Conservation (phyloP, 257 asterid species). For the Scutellaria barbata region DNA sequence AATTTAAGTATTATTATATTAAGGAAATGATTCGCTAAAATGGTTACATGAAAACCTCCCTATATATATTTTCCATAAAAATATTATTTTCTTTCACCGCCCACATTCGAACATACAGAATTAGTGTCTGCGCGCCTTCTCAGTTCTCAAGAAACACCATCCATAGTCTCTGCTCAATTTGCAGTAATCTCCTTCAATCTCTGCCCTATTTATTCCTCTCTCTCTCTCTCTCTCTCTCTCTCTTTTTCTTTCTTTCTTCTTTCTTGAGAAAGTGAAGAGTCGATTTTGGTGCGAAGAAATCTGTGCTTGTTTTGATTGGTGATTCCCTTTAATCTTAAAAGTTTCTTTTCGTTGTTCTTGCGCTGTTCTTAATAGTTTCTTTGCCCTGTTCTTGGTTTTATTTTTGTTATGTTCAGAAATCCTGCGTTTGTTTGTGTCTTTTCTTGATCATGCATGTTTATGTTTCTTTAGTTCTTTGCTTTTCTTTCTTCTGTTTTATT, state of each 20-base stretch:
- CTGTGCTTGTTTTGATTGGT: no score
- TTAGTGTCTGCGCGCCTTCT: slow-evolving; percentile 27
- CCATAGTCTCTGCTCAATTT: neutral
- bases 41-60: neutral
- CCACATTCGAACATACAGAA: neutral
- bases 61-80: neutral
- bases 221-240: neutral
- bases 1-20: no score
- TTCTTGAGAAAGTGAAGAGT: neutral
- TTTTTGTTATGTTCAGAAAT: neutral
- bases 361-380: no score
- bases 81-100: no score
- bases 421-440: slow-evolving; percentile 5
- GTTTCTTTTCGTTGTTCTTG: neutral
- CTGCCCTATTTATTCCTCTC: neutral
- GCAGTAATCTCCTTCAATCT: neutral
- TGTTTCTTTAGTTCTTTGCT: neutral
- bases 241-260: neutral
- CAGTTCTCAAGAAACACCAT: slow-evolving; percentile 24
- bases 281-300: no score
- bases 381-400: neutral
- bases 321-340: neutral
- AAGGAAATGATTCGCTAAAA: no score
- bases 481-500: neutral
- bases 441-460: slow-evolving; percentile 20